Percentiles rank a stretch among this genome's conserved stretches.
Conservation (phyloP, 768 basidiomycete species). For the Epithele typhae region DNA sequence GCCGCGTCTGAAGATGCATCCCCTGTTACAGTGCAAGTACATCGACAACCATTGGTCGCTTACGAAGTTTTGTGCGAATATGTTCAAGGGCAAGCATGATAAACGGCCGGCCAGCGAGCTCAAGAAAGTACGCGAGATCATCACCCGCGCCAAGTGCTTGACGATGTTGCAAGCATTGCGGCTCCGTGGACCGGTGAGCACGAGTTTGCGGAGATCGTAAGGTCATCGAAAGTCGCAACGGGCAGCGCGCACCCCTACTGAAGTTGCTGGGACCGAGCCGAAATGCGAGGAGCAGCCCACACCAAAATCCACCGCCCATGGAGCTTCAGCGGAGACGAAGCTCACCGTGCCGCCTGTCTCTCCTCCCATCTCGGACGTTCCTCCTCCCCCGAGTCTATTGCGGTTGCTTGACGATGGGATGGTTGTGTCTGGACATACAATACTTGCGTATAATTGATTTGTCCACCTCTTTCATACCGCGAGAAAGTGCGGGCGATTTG, state of each 20-base stretch:
- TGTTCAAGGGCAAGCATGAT: slow-evolving; percentile 69
- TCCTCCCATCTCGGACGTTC: no score
- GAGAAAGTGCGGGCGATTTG: no score
- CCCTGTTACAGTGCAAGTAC: slow-evolving; percentile 54
- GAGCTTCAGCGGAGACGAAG: background rate
- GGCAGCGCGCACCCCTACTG: slow-evolving; percentile 15
- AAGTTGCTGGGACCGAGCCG: no score
- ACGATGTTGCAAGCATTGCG: slow-evolving; percentile 46
- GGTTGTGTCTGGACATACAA: no score
- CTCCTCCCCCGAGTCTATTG: no score
- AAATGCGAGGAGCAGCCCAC: no score
- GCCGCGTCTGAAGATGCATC: background rate
- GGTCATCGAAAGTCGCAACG: slow-evolving; percentile 42
- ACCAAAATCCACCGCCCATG: background rate
- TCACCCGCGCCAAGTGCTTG: slow-evolving; percentile 62
- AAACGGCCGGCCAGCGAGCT: slow-evolving; percentile 56
- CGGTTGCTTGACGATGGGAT: no score
- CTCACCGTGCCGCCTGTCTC: no score
- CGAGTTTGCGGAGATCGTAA: slow-evolving; percentile 54
- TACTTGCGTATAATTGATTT: no score
- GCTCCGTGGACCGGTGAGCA: slow-evolving; percentile 56
- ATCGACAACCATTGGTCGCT: slow-evolving; percentile 76
- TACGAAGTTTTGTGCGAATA: slow-evolving; percentile 83
- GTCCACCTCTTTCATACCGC: no score
- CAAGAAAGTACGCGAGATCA: slow-evolving; percentile 45